These are phyloP conservation scores for Pyrenula aspistea DNA, from an alignment of 495 filamentous ascomycete genomes.

Conservation along the genomic window DNA sequence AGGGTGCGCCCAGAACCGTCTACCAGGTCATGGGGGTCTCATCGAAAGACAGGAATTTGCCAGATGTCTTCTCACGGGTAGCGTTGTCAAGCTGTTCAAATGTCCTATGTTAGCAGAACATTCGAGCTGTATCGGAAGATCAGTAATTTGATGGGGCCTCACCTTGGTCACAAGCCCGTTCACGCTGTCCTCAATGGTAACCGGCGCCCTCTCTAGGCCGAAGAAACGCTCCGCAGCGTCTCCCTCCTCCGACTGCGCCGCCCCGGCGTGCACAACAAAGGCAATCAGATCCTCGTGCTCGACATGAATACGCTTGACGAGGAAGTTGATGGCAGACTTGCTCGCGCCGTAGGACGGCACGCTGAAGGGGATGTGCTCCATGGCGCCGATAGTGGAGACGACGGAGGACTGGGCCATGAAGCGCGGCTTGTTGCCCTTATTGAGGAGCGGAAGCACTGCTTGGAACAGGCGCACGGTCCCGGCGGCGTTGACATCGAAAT, in stretches of 20 bases:
- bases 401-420: slow-evolving; percentile 20
- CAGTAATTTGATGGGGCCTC: too few species aligned
- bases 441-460: slow-evolving; percentile 23
- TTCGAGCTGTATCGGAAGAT: too few species aligned
- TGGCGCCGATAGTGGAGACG: slow-evolving; percentile 3
- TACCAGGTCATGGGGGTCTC: slow-evolving; percentile 11
- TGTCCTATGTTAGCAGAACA: too few species aligned
- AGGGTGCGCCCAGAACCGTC: too few species aligned
- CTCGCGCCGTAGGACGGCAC: slow-evolving; percentile 24
- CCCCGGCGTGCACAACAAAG: slow-evolving; percentile 19
- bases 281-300: slow-evolving; percentile 25
- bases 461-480: slow-evolving; percentile 25
- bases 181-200: too few species aligned
- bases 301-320: slow-evolving; percentile 19
- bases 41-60: slow-evolving; percentile 17
- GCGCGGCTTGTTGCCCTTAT: slow-evolving; percentile 18
- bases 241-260: too few species aligned
- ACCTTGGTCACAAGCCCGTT: too few species aligned
- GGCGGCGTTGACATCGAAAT: slow-evolving; percentile 27
- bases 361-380: slow-evolving; percentile 12
- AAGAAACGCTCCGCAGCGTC: too few species aligned
- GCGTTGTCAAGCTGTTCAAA: slow-evolving; percentile 22
- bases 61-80: slow-evolving; percentile 25
- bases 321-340: slow-evolving; percentile 27
- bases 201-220: too few species aligned